Conservation (phyloP, 179 eudicot genomes). For the Amaranthus tricolor region DNA sequence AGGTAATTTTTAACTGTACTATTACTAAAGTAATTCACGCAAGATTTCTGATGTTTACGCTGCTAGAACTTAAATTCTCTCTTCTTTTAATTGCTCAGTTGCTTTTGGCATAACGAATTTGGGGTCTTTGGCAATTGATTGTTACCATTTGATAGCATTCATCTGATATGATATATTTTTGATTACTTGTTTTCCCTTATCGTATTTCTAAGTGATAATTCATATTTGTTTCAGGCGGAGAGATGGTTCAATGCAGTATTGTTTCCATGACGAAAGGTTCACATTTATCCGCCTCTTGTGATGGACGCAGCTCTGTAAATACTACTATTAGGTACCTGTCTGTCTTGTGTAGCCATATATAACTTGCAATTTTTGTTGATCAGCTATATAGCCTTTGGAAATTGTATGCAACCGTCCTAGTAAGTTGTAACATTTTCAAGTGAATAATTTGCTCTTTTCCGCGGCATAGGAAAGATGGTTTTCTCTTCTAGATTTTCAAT, state of each 20-base stretch:
- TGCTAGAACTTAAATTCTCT: background rate
- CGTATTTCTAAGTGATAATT: background rate
- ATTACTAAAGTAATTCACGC: background rate
- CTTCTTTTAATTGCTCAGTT: no score
- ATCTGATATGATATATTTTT: no score
- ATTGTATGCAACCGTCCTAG: conserved; percentile 9
- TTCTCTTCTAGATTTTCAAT: background rate
- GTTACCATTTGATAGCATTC: no score
- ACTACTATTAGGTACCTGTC: conserved; percentile 22
- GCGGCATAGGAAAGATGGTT: background rate
- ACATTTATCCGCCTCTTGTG: conserved; percentile 20
- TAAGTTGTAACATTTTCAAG: conserved; percentile 11
- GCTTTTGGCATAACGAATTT: no score
- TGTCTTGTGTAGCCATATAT: conserved; percentile 32
- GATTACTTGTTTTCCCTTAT: background rate
- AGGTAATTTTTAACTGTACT: conserved; percentile 34
- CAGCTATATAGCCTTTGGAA: conserved; percentile 16
- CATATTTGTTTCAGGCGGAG: conserved; percentile 28
- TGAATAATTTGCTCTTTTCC: conserved; percentile 9
- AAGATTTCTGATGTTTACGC: conserved; percentile 1
- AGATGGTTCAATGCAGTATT: conserved; percentile 9
- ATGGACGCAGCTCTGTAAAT: conserved; percentile 30
- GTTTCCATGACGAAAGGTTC: conserved; percentile 17
- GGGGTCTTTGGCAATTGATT: no score
- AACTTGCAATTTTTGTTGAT: conserved; percentile 28